Conservation (phyloP, 371 early-diverging fungal genomes). For the Syncephalis fuscata region DNA sequence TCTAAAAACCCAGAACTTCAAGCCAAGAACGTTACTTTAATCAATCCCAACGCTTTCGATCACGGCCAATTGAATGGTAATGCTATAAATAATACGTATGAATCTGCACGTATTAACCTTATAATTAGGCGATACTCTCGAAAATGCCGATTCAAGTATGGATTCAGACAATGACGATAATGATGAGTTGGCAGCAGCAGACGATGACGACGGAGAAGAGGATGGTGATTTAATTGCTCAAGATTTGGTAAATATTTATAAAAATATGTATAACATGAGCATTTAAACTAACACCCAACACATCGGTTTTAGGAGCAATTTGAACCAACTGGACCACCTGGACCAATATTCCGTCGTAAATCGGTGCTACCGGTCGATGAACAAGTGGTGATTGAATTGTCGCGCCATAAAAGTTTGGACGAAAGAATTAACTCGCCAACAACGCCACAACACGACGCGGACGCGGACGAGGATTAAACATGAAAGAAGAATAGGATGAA, state of each 20-base stretch:
- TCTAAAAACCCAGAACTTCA: slow-evolving; percentile 5
- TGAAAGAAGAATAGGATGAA: too few species aligned
- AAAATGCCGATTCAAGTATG: not conserved
- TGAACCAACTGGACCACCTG: slow-evolving; percentile 31
- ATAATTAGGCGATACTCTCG: too few species aligned
- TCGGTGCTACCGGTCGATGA: slow-evolving; percentile 85
- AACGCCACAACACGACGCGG: not conserved
- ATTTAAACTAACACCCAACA: slow-evolving; percentile 7
- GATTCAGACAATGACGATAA: slow-evolving; percentile 11
- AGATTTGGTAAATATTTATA: slow-evolving; percentile 19
- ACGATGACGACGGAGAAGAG: slow-evolving; percentile 8
- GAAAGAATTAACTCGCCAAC: slow-evolving; percentile 31
- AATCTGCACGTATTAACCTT: too few species aligned
- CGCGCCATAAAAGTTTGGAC: slow-evolving; percentile 69
- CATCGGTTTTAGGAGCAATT: slow-evolving; percentile 40
- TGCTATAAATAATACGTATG: too few species aligned
- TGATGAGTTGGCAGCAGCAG: slow-evolving; percentile 14
- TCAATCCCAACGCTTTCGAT: too few species aligned
- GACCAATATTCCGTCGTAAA: slow-evolving; percentile 72
- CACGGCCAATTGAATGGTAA: too few species aligned
- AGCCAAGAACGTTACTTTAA: too few species aligned
- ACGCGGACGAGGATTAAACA: too few species aligned
- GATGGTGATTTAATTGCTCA: slow-evolving; percentile 18
- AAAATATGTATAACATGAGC: slow-evolving; percentile 6
- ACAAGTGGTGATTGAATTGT: slow-evolving; percentile 60